Base-by-base conservation (phyloP, 1,284 basidiomycete species). In the Sporisorium sorghi region DNA sequence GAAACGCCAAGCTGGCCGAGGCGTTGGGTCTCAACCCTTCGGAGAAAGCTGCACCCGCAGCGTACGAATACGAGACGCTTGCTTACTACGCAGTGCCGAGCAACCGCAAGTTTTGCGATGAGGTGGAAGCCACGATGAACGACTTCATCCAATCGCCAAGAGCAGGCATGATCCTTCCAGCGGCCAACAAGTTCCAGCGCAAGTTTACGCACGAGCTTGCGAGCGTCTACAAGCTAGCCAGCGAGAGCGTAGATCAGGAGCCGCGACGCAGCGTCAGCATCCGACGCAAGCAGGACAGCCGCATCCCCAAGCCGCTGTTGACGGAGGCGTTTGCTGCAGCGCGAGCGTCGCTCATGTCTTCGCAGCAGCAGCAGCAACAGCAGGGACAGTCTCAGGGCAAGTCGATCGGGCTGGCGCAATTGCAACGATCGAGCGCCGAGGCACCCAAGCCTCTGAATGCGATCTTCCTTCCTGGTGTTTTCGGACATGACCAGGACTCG, bases 1-100 rank as follows among this genome's bases (percentile, higher is more conserved):
- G 83, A n/a, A 84, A 84, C 48, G 79, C 81, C 14, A 77, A 75
- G 58, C 63, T 84, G 7, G 82, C 83, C 28, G 79, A 81, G 47
- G 83, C 83, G 9, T 64, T 84, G 5, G 83, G 83, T 17, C 71
- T 84, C 26, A 79, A 78, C 51, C 69, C 70, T 2, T 59, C 66
- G 8, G 65, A 77, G 42, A 76, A 73, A 49, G 49, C 62, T 8
- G 75, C 67, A 14, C 66, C 73, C 3, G 76, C 70, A 5, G 24
- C 57, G 7, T 80, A 79, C 63, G 67, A 72, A 11, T 28, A 60
- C 42, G 64, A 75, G 24, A 69, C 73, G 47, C 68, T 83, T 1
- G 53, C 66, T 1, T 81, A 74, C 64, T 84, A 77, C 48, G 71
- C 70, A 0, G 59, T 66, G 3, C 42, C 66, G 0, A 63, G 58